Base-by-base conservation (phyloP, 305 asterid genomes). In the Salvia sclarea region DNA sequence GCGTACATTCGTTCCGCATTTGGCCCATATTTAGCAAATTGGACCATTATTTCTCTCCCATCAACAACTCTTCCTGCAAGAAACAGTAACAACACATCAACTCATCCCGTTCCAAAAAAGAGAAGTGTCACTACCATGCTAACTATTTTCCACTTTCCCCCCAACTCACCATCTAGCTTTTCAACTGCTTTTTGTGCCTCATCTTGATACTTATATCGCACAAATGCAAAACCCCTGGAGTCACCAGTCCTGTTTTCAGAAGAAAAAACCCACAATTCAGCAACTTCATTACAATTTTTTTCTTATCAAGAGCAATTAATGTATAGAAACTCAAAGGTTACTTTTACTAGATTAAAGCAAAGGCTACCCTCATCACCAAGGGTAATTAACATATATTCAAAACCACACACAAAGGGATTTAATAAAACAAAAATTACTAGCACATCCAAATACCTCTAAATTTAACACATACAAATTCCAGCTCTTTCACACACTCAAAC, bases 221-320 rank as follows among this genome's bases (percentile, higher is more conserved):
- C 99, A 78, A 94, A 94, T 2, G 97, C 99, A 83, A 94, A 94
- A 21, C 97, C 99, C 81, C 96, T 83, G 1, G 97, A 91, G 79
- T 91, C 99, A 24, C 97, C 99, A 64, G 96, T 94, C 86, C 99
- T 94, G 58, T 40, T 14, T 52, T 44, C 3, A 61, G 22, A 40
- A 49, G 6, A 37, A 28, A 40, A 49, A 8, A 37, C 22, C n/a
- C 24, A 41, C 20, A 3, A 20, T 12, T 59, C 9, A 16, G 22
- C 0, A 20, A 38, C 55, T 25, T 24, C n/a, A 2, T 20, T 50
- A 10, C 12, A 41, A 3, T 6, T n/a, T n/a, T n/a, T n/a, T n/a
- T n/a, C 22, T 33, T 8, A 24, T 7, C 33, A 43, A 37, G 43
- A 37, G 2, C 11, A 37, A 37, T 8, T 37, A 8, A 1, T 37